Base-by-base conservation (phyloP, 495 filamentous ascomycete genomes). In the Cairneyella variabilis region DNA sequence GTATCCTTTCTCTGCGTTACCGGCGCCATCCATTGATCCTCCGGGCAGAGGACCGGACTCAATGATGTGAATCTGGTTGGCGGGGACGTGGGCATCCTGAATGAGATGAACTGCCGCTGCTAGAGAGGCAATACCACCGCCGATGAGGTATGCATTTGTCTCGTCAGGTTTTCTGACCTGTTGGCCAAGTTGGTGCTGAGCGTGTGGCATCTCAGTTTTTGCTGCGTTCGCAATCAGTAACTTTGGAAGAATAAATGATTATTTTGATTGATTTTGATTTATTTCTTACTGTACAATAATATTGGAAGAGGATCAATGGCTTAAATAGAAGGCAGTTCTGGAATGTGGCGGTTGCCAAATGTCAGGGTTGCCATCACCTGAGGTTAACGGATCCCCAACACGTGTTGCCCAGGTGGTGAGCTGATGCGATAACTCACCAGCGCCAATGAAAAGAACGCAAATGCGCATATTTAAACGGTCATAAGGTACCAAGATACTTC, bases 91-190 rank as follows among this genome's bases (percentile, higher is more conserved):
- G n/a, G 70, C 69, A 64, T 74, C 72, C 27, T 67, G 61, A 50
- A 74, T 65, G 43, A 75, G 65, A 49, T 72, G 65, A 9, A 69
- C 66, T 9, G 73, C 72, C 0, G 72, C 63, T 4, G 70, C 63
- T 10, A 75, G 65, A 9, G 71, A 71, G 1, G 69, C 67, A 47
- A 74, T 67, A 36, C 73, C 71, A 34, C 65, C 67, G 12, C 72
- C 73, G 10, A 76, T 60, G 5, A 75, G 58, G 59, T 69, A 75
- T 2, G 66, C 71, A 12, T 70, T 59, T 14, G 54, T 59, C 22
- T 61, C 48, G 12, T 63, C 48, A 1, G 69, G 66, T 25, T 69
- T 58, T n/a, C 66, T 34, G 20, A 21, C 11, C 41, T 16, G 28
- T 16, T 46, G 30, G 41, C 22, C 32, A 51, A 12, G 10, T 25